Conservation (phyloP, 2,329 filamentous ascomycete genomes). For the Pseudogymnoascus sp. region DNA sequence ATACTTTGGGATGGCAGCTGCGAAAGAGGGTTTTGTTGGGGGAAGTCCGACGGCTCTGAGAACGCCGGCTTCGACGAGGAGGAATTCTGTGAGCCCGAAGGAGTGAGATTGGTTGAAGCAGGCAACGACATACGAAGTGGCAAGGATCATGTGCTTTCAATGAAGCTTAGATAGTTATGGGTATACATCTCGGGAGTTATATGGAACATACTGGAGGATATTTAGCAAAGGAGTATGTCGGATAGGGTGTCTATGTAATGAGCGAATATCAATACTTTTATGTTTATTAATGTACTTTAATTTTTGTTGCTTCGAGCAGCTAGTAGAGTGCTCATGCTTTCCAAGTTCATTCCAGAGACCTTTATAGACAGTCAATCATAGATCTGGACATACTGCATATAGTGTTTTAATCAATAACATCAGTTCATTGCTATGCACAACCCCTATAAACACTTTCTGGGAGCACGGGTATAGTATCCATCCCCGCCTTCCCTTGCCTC, state of each 20-base stretch:
- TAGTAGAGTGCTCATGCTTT: not conserved
- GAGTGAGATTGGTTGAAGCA: not conserved
- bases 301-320: not conserved
- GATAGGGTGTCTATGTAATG: not conserved
- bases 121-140: not conserved
- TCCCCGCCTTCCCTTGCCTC: not conserved
- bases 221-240: not conserved
- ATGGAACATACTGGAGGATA: not conserved
- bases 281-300: not conserved
- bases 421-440: not conserved
- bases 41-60: not conserved
- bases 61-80: not conserved
- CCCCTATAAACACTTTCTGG: not conserved
- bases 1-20: slow-evolving; percentile 17
- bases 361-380: not conserved
- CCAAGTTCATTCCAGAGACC: not conserved
- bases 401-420: not conserved
- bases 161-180: not conserved
- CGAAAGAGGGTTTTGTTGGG: not conserved
- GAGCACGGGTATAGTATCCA: not conserved
- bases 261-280: not conserved
- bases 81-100: slow-evolving; percentile 7
- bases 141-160: not conserved
- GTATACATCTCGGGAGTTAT: not conserved
- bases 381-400: not conserved